Percentiles rank a stretch among this genome's conserved stretches.
Conservation (phyloP, 2,329 filamentous ascomycete genomes). For the Cladosporium sp. region DNA sequence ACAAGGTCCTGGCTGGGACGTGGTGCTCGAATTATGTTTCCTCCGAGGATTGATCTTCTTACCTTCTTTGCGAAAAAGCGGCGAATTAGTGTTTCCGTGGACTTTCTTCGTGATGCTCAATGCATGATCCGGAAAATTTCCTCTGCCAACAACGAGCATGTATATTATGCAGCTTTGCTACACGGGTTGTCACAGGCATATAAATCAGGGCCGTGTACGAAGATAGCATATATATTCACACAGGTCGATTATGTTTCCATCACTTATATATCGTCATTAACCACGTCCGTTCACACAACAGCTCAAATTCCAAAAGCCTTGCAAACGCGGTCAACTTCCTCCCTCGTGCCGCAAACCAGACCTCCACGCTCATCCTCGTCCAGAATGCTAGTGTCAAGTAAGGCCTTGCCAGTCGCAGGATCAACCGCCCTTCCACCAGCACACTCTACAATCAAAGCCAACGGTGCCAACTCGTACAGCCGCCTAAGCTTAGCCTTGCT, state of each 20-base stretch:
- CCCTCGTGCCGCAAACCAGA: constrained; percentile 34
- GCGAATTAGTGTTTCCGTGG: not conserved
- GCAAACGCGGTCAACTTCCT: constrained; percentile 33
- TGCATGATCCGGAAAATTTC: not conserved
- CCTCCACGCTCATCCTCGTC: constrained; percentile 38
- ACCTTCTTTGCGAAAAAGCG: not conserved
- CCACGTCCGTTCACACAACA: not conserved
- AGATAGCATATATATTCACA: not conserved
- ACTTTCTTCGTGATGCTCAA: not conserved
- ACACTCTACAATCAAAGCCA: constrained; percentile 63
- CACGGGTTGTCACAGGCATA: not conserved
- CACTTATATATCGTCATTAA: not conserved
- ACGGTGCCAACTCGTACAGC: constrained; percentile 60
- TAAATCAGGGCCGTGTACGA: not conserved
- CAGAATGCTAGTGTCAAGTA: constrained; percentile 20
- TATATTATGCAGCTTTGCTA: not conserved
- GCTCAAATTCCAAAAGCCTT: constrained; percentile 16
- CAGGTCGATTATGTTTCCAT: not conserved
- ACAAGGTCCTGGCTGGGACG: not conserved
- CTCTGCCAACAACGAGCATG: not conserved
- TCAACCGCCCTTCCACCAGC: constrained; percentile 60
- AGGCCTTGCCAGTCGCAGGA: constrained; percentile 31
- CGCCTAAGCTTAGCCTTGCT: constrained; percentile 60
- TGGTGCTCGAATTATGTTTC: not conserved
- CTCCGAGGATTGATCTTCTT: not conserved